Percentiles rank a stretch among this genome's conserved stretches.
phyloP scores from a whole-genome alignment of 306 rosid genomes.

The Gleditsia sinensis region DNA sequence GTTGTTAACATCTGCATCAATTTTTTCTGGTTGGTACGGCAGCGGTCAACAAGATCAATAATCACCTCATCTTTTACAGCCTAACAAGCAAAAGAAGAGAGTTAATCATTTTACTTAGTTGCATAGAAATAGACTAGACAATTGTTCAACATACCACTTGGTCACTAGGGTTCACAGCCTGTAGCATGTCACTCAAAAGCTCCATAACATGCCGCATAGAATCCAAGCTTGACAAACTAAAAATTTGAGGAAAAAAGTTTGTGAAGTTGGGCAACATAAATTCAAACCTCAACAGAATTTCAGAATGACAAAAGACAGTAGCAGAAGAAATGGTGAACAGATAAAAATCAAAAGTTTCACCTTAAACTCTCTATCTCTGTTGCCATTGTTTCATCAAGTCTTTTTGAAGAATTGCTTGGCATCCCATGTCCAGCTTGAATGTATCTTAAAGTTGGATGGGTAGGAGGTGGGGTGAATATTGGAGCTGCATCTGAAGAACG shows the following conservation, averaged over 20 bases:
- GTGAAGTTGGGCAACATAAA: neutral
- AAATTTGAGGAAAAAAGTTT: conserved; percentile 22
- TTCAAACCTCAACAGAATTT: conserved; percentile 7
- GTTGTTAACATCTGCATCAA: conserved; percentile 97
- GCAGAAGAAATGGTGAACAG: conserved; percentile 23
- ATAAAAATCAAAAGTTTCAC: conserved; percentile 41
- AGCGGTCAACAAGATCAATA: conserved; percentile 78
- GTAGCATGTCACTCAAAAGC: conserved; percentile 93
- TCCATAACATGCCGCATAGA: conserved; percentile 81
- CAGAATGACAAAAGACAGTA: conserved; percentile 1
- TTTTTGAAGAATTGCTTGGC: conserved; percentile 85
- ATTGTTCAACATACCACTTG: conserved; percentile 51
- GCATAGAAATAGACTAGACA: conserved; percentile 22
- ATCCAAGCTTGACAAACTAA: conserved; percentile 85
- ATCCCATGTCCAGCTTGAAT: conserved; percentile 83
- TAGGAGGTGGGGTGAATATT: conserved; percentile 83
- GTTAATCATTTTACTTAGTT: conserved; percentile 17
- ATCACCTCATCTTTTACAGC: conserved; percentile 89
- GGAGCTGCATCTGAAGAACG: conserved; percentile 76
- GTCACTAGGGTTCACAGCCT: conserved; percentile 82
- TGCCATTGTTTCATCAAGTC: conserved; percentile 99
- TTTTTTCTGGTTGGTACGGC: conserved; percentile 90
- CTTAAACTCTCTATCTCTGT: conserved; percentile 83
- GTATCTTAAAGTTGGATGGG: conserved; percentile 48
- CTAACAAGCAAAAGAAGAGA: conserved; percentile 49